Evolutionary conservation across 2,329 filamentous ascomycete genomes (phyloP).

Genomic region (Ilyonectria robusta): DNA sequence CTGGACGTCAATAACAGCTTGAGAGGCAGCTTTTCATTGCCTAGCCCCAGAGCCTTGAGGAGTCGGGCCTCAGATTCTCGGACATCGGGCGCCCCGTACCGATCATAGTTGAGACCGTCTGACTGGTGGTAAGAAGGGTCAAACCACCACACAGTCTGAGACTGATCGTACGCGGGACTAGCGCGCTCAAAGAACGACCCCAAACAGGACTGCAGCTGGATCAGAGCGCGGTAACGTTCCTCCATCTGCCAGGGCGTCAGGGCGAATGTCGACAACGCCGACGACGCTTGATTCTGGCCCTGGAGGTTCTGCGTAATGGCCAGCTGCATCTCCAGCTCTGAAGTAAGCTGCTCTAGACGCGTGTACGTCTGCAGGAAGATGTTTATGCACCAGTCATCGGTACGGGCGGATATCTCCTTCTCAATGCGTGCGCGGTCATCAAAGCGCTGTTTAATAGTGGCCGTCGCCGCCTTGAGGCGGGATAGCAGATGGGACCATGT

Average conservation of each 20-base stretch:
- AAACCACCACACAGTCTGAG: slow-evolving; percentile 31
- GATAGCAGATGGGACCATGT: slow-evolving; percentile 22
- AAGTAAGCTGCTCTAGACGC: slow-evolving; percentile 25
- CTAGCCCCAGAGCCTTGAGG: slow-evolving; percentile 20
- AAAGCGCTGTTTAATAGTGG: slow-evolving; percentile 27
- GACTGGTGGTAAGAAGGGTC: slow-evolving; percentile 32
- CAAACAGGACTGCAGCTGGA: slow-evolving; percentile 26
- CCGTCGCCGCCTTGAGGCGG: slow-evolving; percentile 21
- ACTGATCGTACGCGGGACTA: slow-evolving; percentile 32
- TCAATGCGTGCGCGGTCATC: slow-evolving; percentile 31
- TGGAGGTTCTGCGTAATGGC: slow-evolving; percentile 26
- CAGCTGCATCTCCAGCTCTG: slow-evolving; percentile 30
- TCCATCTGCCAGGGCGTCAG: slow-evolving; percentile 32
- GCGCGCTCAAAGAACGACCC: slow-evolving; percentile 33
- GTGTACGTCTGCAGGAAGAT: slow-evolving; percentile 25
- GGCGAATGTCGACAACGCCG: slow-evolving; percentile 18
- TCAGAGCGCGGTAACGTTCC: slow-evolving; percentile 30
- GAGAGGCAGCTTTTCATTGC: slow-evolving; percentile 24
- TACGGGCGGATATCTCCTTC: slow-evolving; percentile 28
- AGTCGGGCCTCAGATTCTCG: slow-evolving; percentile 23
- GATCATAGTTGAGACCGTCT: slow-evolving; percentile 30
- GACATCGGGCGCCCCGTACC: slow-evolving; percentile 26
- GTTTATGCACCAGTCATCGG: slow-evolving; percentile 27
- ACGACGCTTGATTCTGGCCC: background rate
- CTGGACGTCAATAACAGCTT: slow-evolving; percentile 26